Evolutionary conservation across 305 asterid genomes (phyloP).

Genomic region (Solanum chacoense): DNA sequence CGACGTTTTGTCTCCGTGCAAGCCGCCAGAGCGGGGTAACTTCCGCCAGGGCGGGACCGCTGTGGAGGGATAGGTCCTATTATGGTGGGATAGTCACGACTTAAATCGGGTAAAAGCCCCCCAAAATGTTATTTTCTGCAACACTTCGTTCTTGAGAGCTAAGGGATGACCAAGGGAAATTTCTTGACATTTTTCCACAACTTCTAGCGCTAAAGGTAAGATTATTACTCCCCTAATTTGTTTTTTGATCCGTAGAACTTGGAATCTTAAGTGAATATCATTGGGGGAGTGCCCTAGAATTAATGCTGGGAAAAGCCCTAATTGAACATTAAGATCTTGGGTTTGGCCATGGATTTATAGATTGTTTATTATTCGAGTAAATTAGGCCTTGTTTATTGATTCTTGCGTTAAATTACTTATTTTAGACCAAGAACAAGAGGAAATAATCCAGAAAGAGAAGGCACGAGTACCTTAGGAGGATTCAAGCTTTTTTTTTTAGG

Average conservation of each 20-base stretch:
- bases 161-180: neutral
- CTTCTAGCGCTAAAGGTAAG: neutral
- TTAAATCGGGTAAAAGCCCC: too few relatives aligned
- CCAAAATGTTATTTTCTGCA: neutral
- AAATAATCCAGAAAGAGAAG: neutral
- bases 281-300: neutral
- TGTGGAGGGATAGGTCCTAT: neutral
- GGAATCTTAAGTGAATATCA: neutral
- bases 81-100: neutral
- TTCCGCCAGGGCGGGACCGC: neutral
- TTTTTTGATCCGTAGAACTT: neutral
- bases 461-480: neutral
- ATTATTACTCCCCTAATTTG: neutral
- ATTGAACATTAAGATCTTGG: neutral
- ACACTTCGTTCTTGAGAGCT: neutral
- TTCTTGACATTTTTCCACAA: neutral
- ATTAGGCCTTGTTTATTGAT: neutral
- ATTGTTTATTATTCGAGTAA: neutral
- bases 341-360: neutral
- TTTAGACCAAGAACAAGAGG: neutral
- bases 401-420: neutral
- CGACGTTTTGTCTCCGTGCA: neutral
- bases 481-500: neutral
- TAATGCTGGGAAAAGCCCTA: neutral
- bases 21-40: neutral